phyloP scores from a whole-genome alignment of 2,329 filamentous ascomycete species.

The Hymenoscyphus scutula region DNA sequence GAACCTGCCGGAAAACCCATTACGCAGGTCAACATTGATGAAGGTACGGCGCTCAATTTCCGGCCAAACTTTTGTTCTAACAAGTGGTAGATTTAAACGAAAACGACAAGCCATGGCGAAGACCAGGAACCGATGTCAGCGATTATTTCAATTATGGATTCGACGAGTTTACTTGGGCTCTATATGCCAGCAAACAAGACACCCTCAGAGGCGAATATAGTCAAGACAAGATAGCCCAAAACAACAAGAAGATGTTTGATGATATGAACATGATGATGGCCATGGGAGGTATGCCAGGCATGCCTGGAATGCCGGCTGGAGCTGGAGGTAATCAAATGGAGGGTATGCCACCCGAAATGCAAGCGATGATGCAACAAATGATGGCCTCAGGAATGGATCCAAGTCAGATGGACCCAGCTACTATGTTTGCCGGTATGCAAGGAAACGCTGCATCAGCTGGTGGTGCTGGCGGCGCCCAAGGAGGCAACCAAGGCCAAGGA shows the following conservation, averaged over 20 bases:
- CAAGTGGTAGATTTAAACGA: slow-evolving; percentile 58
- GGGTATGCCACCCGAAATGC: slow-evolving; percentile 64
- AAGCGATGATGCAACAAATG: slow-evolving; percentile 69
- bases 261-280: slow-evolving; percentile 69
- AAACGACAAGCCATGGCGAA: slow-evolving; percentile 91
- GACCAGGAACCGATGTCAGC: slow-evolving; percentile 88
- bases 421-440: slow-evolving; percentile 61
- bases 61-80: neutral
- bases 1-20: slow-evolving; percentile 78
- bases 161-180: slow-evolving; percentile 96
- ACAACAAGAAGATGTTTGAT: slow-evolving; percentile 77
- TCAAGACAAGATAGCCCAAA: slow-evolving; percentile 59
- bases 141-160: slow-evolving; percentile 99
- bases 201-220: slow-evolving; percentile 72
- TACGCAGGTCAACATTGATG: slow-evolving; percentile 71
- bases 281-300: slow-evolving; percentile 48
- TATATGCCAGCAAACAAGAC: slow-evolving; percentile 89
- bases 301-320: too few species aligned
- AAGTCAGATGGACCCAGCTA: slow-evolving; percentile 62
- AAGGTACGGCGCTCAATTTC: slow-evolving; percentile 43
- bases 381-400: slow-evolving; percentile 64
- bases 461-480: slow-evolving; percentile 49
- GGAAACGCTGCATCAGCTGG: slow-evolving; percentile 40
- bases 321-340: slow-evolving; percentile 50
- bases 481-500: slow-evolving; percentile 43